A percentile compares a stretch with the other conserved stretches of the same genome.
phyloP scores from a whole-genome alignment of 305 asterid genomes.

The Salvia sclarea region DNA sequence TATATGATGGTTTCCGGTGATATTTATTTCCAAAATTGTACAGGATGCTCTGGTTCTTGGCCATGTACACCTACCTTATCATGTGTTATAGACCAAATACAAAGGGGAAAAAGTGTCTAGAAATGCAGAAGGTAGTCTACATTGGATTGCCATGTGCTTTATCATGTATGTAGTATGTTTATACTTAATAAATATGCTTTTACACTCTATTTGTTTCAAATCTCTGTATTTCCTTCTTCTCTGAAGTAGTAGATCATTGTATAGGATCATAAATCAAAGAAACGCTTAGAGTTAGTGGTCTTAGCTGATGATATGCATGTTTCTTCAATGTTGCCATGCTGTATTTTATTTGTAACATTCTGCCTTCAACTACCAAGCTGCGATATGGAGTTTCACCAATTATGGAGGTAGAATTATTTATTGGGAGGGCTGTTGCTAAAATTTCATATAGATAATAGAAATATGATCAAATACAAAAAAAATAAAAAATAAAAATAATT shows the following conservation, averaged over 20 bases:
- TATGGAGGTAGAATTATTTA: too few species aligned
- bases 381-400: too few species aligned
- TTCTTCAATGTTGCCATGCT: too few species aligned
- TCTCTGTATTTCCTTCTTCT: neutral
- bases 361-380: too few species aligned
- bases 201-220: neutral
- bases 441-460: too few species aligned
- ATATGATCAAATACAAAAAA: too few species aligned
- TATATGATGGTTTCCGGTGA: conserved; percentile 75
- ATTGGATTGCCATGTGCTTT: conserved; percentile 37
- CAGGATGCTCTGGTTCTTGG: conserved; percentile 43
- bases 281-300: neutral
- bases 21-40: conserved; percentile 43
- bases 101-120: conserved; percentile 22
- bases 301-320: too few species aligned
- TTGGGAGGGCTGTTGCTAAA: too few species aligned
- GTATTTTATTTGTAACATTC: too few species aligned
- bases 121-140: conserved; percentile 34
- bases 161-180: conserved; percentile 40
- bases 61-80: conserved; percentile 26
- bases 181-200: conserved; percentile 29
- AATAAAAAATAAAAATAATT: too few species aligned
- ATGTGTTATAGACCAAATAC: conserved; percentile 36
- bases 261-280: neutral
- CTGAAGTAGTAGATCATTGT: neutral